Conservation (phyloP, 2,329 filamentous ascomycete genomes). For the Chaetomium sp. region DNA sequence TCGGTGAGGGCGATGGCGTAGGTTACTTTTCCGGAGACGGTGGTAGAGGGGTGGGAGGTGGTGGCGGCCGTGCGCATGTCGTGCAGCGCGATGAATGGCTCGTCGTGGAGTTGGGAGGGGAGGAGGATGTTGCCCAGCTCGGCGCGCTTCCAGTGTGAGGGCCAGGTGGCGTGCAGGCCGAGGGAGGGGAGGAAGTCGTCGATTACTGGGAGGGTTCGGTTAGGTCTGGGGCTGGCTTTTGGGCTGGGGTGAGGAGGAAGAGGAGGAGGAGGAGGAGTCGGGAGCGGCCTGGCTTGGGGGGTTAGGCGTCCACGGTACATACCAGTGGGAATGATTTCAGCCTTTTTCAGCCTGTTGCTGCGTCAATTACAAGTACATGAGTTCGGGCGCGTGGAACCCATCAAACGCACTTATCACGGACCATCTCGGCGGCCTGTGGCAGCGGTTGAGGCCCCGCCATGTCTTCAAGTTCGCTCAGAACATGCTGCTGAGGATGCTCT, state of each 20-base stretch:
- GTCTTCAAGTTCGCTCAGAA: slow-evolving; percentile 4
- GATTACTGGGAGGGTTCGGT: slow-evolving; percentile 48
- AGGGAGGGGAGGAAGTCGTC: slow-evolving; percentile 60
- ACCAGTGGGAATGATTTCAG: slow-evolving; percentile 37
- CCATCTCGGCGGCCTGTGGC: neutral
- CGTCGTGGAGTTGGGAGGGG: slow-evolving; percentile 40
- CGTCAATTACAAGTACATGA: neutral
- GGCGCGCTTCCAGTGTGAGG: slow-evolving; percentile 44
- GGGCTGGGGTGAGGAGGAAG: neutral
- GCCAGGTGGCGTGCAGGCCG: slow-evolving; percentile 52
- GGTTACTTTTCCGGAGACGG: slow-evolving; percentile 17
- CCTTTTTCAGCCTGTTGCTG: slow-evolving; percentile 29
- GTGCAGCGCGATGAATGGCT: slow-evolving; percentile 37
- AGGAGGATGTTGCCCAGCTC: slow-evolving; percentile 55
- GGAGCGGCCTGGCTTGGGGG: too few species aligned
- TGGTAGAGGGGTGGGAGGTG: neutral
- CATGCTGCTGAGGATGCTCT: slow-evolving; percentile 3
- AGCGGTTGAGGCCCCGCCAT: neutral
- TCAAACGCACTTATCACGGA: slow-evolving; percentile 22
- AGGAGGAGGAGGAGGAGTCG: too few species aligned
- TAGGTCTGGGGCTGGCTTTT: neutral
- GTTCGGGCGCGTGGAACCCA: neutral
- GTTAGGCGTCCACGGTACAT: neutral
- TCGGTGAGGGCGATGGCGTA: slow-evolving; percentile 45
- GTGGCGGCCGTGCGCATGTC: slow-evolving; percentile 6